phyloP scores from a whole-genome alignment of 495 filamentous ascomycete genomes.

The Xylaria longipes region DNA sequence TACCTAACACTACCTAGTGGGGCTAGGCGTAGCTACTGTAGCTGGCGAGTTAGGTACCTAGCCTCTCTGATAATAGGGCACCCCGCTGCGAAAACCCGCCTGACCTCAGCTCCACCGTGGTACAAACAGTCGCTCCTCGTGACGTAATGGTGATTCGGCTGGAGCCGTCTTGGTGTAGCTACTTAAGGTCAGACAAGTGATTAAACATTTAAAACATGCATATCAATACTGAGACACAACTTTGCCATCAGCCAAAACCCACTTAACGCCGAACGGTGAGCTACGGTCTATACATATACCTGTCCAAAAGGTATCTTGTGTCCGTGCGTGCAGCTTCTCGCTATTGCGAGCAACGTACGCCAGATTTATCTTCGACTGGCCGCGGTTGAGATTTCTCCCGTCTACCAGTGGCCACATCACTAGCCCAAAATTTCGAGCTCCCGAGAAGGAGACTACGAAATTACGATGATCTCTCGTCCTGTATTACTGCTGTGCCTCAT shows the following conservation, averaged over 20 bases:
- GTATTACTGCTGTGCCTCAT: conserved; percentile 13
- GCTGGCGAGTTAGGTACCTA: too few species aligned
- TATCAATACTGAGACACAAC: background rate
- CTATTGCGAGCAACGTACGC: background rate
- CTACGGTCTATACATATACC: background rate
- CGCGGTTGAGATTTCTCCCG: background rate
- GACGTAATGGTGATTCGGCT: background rate
- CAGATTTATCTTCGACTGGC: background rate
- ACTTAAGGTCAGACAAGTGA: too few species aligned
- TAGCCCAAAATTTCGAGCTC: background rate
- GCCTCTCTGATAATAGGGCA: background rate
- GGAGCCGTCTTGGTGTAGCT: background rate
- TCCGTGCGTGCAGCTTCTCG: background rate
- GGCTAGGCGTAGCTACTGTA: too few species aligned
- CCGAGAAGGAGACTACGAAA: background rate
- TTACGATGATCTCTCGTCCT: conserved; percentile 21
- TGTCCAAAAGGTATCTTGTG: background rate
- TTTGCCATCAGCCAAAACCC: background rate
- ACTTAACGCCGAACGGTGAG: background rate
- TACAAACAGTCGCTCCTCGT: background rate
- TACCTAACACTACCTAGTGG: background rate
- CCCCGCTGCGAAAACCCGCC: background rate
- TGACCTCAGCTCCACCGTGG: background rate
- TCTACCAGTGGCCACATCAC: background rate
- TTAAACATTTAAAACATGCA: background rate